Percentiles rank a stretch among this genome's conserved stretches.
phyloP scores from a whole-genome alignment of 2,329 filamentous ascomycete genomes.

The Colletotrichum musae region DNA sequence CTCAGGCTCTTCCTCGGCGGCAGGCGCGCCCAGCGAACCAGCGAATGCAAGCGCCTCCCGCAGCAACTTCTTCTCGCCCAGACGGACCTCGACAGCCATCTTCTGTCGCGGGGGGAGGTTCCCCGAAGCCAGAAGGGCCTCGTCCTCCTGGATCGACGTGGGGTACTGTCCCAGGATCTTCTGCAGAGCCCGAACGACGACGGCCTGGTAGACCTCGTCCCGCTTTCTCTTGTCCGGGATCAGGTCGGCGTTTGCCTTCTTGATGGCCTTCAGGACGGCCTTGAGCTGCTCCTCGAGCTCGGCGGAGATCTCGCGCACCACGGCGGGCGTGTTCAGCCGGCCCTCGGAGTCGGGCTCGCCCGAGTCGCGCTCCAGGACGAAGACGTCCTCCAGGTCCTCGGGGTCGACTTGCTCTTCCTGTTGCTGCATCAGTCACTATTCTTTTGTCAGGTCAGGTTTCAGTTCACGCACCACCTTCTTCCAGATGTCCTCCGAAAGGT shows the following conservation, averaged over 20 bases:
- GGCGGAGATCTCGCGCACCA: slow-evolving; percentile 60
- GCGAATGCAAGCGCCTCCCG: slow-evolving; percentile 60
- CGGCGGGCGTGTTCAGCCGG: slow-evolving; percentile 54
- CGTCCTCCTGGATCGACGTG: slow-evolving; percentile 59
- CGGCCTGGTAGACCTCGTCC: slow-evolving; percentile 60
- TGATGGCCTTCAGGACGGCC: slow-evolving; percentile 63
- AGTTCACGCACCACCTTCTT: slow-evolving; percentile 60
- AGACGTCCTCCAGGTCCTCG: slow-evolving; percentile 80
- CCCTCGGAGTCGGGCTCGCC: slow-evolving; percentile 67
- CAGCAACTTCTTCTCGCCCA: slow-evolving; percentile 81
- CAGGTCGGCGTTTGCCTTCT: slow-evolving; percentile 58
- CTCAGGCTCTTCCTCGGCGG: slow-evolving; percentile 47
- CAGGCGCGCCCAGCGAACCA: slow-evolving; percentile 40
- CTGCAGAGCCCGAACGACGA: slow-evolving; percentile 56
- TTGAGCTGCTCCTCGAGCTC: slow-evolving; percentile 69
- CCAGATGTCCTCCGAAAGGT: slow-evolving; percentile 54
- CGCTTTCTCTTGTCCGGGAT: slow-evolving; percentile 65
- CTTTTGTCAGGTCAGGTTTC: not conserved
- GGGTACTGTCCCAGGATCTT: slow-evolving; percentile 58
- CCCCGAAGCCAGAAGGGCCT: slow-evolving; percentile 51
- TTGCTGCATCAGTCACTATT: slow-evolving; percentile 43
- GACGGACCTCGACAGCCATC: slow-evolving; percentile 78
- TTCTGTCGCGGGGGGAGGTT: slow-evolving; percentile 54
- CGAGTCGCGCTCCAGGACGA: slow-evolving; percentile 74
- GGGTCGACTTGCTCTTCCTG: slow-evolving; percentile 67